These are phyloP conservation scores for Bullera alba DNA, from an alignment of 768 basidiomycete genomes.

Conservation along the genomic window DNA sequence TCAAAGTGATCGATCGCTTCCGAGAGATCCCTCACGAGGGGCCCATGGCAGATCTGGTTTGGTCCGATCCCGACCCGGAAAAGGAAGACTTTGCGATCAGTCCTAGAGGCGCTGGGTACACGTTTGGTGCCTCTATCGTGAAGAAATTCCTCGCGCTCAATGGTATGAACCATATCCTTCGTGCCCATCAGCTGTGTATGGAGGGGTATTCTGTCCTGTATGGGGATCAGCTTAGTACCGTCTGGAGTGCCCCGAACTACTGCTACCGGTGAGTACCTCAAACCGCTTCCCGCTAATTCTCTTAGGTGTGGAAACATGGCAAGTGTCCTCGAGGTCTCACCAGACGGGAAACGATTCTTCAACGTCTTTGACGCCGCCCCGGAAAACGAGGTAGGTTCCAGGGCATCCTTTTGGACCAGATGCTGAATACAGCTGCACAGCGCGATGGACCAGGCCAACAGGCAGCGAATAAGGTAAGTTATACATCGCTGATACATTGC, in stretches of 20 bases:
- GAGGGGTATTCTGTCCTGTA: constrained; percentile 98
- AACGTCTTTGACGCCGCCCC: constrained; percentile 98
- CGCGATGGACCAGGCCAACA: constrained; percentile 44
- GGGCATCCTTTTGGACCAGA: too few relatives aligned
- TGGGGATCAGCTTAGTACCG: constrained; percentile 88
- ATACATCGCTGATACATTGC: not conserved
- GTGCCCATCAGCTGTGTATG: constrained; percentile 99
- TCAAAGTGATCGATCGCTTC: constrained; percentile 98
- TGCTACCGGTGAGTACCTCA: constrained; percentile 65
- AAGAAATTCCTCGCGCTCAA: constrained; percentile 95
- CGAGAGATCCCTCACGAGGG: constrained; percentile 99
- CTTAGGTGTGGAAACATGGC: constrained; percentile 87
- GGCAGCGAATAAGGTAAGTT: constrained; percentile 35
- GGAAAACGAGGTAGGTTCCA: constrained; percentile 69
- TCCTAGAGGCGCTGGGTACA: constrained; percentile 97
- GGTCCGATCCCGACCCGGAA: constrained; percentile 99
- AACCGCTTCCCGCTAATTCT: constrained; percentile 3
- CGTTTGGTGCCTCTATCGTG: constrained; percentile 95
- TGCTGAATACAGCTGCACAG: too few relatives aligned
- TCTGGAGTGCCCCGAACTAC: constrained; percentile 98
- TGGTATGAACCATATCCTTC: constrained; percentile 91
- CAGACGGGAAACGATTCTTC: constrained; percentile 77
- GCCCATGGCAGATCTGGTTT: constrained; percentile 98
- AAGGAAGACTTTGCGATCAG: constrained; percentile 99
- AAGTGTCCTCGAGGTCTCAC: constrained; percentile 90